Conservation (phyloP, 2,329 filamentous ascomycete species). For the Epichloe glyceriae region DNA sequence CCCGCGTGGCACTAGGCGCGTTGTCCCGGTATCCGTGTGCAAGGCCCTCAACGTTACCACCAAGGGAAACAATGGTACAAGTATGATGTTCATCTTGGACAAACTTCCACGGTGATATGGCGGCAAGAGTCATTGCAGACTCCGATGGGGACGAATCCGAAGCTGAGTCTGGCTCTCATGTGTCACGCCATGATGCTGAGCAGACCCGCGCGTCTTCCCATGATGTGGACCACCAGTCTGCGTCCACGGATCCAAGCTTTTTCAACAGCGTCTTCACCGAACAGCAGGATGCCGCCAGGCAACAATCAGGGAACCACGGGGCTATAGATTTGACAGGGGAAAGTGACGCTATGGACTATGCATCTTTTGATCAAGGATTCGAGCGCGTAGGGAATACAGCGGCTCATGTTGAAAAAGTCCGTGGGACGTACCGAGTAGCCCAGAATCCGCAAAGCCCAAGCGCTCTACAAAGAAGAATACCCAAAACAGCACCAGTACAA, state of each 20-base stretch:
- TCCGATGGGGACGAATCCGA: constrained; percentile 23
- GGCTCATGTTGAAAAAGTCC: constrained; percentile 16
- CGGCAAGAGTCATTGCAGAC: constrained; percentile 22
- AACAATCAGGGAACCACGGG: constrained; percentile 2
- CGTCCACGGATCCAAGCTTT: constrained; percentile 34
- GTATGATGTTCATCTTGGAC: neutral
- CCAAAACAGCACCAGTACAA: constrained; percentile 4
- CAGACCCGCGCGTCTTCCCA: constrained; percentile 1
- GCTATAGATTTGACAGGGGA: neutral
- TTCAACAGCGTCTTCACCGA: constrained; percentile 35
- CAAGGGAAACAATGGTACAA: neutral
- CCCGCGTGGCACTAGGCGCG: neutral
- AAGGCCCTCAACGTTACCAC: neutral
- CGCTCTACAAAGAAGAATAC: neutral
- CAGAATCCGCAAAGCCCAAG: constrained; percentile 12
- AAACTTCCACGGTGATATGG: constrained; percentile 7
- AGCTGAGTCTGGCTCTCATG: neutral
- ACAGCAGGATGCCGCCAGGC: constrained; percentile 23
- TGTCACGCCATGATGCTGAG: neutral
- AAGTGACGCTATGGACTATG: neutral
- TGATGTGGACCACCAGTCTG: constrained; percentile 17
- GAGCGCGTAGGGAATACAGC: neutral
- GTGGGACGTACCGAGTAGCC: constrained; percentile 34
- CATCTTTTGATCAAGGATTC: constrained; percentile 8
- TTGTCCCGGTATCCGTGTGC: neutral